Evolutionary conservation across 495 filamentous ascomycete genomes (phyloP).

Genomic region (Aeminium ludgeri): DNA sequence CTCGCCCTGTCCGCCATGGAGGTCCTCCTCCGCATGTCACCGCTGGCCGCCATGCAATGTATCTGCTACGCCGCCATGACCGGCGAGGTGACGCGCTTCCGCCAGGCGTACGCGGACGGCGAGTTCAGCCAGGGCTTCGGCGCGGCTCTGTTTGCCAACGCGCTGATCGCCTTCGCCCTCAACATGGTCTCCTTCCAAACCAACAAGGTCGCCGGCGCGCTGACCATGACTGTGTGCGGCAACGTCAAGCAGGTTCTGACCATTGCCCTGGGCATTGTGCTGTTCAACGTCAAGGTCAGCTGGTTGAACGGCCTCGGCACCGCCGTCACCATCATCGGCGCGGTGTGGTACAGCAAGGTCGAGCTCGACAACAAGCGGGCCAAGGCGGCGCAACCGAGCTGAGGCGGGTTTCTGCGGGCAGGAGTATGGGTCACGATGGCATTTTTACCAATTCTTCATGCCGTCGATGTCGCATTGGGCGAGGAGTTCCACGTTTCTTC

Average conservation of each 20-base stretch:
- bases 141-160: constrained; percentile 30
- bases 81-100: constrained; percentile 30
- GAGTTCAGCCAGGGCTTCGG: constrained; percentile 9
- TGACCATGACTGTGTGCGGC: constrained; percentile 41
- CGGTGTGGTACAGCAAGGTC: constrained; percentile 31
- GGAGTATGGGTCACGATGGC: no score
- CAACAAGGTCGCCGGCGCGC: constrained; percentile 38
- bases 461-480: no score
- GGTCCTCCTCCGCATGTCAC: constrained; percentile 38
- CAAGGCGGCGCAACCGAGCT: no score
- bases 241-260: constrained; percentile 44
- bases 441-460: no score
- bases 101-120: constrained; percentile 8
- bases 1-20: constrained; percentile 36
- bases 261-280: constrained; percentile 34
- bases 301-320: constrained; percentile 28
- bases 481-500: no score
- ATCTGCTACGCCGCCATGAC: constrained; percentile 31
- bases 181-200: constrained; percentile 39
- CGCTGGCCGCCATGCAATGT: constrained; percentile 35
- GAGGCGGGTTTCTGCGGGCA: no score
- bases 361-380: constrained; percentile 20
- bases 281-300: constrained; percentile 35
- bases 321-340: constrained; percentile 29
- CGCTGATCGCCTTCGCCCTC: constrained; percentile 34